A percentile compares a stretch with the other conserved stretches of the same genome.
phyloP scores from a whole-genome alignment of 2,329 filamentous ascomycete species.

The Teratosphaeria destructans region DNA sequence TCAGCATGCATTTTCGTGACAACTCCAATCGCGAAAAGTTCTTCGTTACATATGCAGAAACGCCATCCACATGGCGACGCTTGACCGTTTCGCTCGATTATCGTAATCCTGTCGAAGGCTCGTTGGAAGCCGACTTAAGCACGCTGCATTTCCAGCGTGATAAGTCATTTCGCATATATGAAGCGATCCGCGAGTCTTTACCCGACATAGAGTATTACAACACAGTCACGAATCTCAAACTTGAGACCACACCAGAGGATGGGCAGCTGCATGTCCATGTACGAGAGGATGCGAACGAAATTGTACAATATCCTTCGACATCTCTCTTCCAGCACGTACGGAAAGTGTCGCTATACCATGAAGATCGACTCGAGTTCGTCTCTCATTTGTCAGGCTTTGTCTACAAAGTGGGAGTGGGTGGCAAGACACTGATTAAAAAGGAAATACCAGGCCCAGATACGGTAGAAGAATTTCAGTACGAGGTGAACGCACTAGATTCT shows the following conservation, averaged over 20 bases:
- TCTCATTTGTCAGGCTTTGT: constrained; percentile 95
- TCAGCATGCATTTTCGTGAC: constrained; percentile 97
- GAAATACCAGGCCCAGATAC: constrained; percentile 94
- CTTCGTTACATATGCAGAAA: constrained; percentile 87
- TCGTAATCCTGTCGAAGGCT: constrained; percentile 64
- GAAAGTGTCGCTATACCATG: constrained; percentile 46
- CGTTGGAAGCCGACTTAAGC: constrained; percentile 74
- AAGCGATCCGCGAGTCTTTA: constrained; percentile 84
- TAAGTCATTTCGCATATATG: constrained; percentile 87
- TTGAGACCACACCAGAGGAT: constrained; percentile 75
- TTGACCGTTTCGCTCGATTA: constrained; percentile 95
- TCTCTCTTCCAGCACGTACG: constrained; percentile 62
- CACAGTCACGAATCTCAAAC: constrained; percentile 88
- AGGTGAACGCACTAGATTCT: constrained; percentile 85
- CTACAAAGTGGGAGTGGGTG: constrained; percentile 72
- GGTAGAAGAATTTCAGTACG: constrained; percentile 92
- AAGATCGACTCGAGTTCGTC: constrained; percentile 72
- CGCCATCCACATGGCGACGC: constrained; percentile 67
- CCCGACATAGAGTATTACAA: constrained; percentile 93
- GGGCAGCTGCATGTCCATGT: constrained; percentile 90
- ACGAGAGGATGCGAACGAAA: constrained; percentile 93
- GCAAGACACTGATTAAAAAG: constrained; percentile 77
- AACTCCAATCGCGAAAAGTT: constrained; percentile 91
- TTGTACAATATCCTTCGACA: constrained; percentile 71
- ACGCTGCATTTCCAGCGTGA: constrained; percentile 74